Evolutionary conservation across 225 moss, liverwort and hornwort species (phyloP).

Genomic region (Anthoceros angustus): DNA sequence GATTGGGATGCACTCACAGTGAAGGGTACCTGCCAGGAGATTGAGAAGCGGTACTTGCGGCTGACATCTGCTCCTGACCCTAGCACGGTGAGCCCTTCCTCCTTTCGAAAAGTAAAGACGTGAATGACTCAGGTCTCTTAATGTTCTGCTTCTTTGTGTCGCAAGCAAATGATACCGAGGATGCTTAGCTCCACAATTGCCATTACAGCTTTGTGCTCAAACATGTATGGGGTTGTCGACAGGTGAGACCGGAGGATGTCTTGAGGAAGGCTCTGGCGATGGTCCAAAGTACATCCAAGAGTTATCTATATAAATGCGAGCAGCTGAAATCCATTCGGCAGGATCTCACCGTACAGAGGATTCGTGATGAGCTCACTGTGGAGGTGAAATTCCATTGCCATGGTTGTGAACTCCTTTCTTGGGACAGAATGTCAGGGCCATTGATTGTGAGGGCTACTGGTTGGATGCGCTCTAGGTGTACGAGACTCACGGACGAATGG

Average conservation of each 20-base stretch:
- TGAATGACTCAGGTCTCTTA: not conserved
- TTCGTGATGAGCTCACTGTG: slow-evolving; percentile 76
- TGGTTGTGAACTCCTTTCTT: slow-evolving; percentile 1
- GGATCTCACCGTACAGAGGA: slow-evolving; percentile 92
- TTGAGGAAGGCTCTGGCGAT: slow-evolving; percentile 70
- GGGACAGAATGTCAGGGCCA: not conserved
- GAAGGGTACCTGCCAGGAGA: slow-evolving; percentile 73
- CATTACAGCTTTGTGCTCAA: not conserved
- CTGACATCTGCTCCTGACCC: slow-evolving; percentile 96
- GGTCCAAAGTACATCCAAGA: slow-evolving; percentile 70
- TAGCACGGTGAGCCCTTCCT: slow-evolving; percentile 35
- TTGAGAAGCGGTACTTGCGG: slow-evolving; percentile 86
- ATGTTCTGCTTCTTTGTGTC: not conserved
- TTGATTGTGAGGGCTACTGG: not conserved
- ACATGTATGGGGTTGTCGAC: slow-evolving; percentile 1
- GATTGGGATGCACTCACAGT: slow-evolving; percentile 97
- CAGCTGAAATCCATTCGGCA: slow-evolving; percentile 96
- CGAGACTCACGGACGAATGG: slow-evolving; percentile 84
- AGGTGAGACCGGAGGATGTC: slow-evolving; percentile 65
- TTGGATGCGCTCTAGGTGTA: slow-evolving; percentile 40
- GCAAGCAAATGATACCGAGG: not conserved
- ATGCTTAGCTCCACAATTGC: not conserved
- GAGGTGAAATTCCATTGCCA: slow-evolving; percentile 20
- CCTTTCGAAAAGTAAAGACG: not conserved
- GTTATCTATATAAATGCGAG: slow-evolving; percentile 82